Base-by-base conservation (phyloP, 2,329 filamentous ascomycete species). In the Hymenoscyphus linearis region DNA sequence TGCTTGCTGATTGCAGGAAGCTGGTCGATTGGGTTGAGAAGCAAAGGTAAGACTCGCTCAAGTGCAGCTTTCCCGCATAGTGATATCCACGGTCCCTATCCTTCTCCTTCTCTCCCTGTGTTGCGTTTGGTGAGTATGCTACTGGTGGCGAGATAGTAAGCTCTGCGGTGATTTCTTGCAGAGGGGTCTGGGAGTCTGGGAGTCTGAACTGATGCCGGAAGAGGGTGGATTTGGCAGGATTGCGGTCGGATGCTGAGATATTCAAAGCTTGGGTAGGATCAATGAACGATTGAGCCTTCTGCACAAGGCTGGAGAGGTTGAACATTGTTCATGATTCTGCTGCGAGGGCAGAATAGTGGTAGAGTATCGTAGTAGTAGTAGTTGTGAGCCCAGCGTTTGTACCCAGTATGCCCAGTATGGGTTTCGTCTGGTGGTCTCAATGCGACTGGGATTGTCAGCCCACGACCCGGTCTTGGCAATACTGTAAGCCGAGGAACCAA, bases 181-280 rank as follows among this genome's bases (percentile, higher is more conserved):
- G 83, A 60, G 95, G 95, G 65, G 90, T 93, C 77, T 99, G 93
- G 44, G 91, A 89, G 72, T 91, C 86, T 53, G 95, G 95, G 36
- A 99, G 88, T 67, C 95, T 91, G 79, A 99, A 99, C 77, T 99
- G 95, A 75, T 89, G 88, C 78, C 95, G 92, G 79, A 98, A 99
- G 62, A 98, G 85, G 57, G 89, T 88, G 60, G 92, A 87, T 79
- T 97, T 98, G 72, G 93, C 93, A 56, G 93, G 92, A 74, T 91
- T 89, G 65, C 84, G 85, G 76, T 95, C 90, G 62, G 88, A 85
- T 71, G 86, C 84, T 68, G 87, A 85, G 62, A 90, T 82, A 67
- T 86, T 85, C 66, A 90, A 80, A 72, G 89, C 87, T 74, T 91
- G 87, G 67, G 89, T 89, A 59, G 92, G 90, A 76, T 97, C 93